phyloP scores from a whole-genome alignment of 768 basidiomycete species.

The Strobilomyces dryophilus region DNA sequence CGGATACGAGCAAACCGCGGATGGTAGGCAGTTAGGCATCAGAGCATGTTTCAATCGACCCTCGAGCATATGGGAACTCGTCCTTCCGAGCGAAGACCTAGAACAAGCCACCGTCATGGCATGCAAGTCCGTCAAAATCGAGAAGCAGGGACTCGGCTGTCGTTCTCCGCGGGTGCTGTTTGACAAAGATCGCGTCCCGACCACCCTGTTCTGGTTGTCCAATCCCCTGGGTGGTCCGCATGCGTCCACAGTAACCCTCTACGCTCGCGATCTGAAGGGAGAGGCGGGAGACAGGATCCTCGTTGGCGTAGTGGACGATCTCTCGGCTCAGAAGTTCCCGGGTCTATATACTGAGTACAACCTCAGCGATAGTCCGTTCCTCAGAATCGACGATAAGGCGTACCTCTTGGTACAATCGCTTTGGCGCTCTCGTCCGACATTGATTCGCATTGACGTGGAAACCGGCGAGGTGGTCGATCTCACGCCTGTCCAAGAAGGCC shows the following conservation, averaged over 20 bases:
- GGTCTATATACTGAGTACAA: conserved; percentile 56
- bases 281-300: conserved; percentile 23
- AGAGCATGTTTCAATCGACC: conserved; percentile 60
- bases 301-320: conserved; percentile 41
- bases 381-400: conserved; percentile 21
- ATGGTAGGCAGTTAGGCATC: conserved; percentile 57
- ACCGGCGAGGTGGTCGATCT: conserved; percentile 39
- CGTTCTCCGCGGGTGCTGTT: conserved; percentile 55
- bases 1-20: conserved; percentile 55
- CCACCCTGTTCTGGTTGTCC: conserved; percentile 49
- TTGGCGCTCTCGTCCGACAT: conserved; percentile 51
- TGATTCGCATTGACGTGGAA: conserved; percentile 42
- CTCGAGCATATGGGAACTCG: conserved; percentile 51
- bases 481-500: conserved; percentile 9
- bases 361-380: conserved; percentile 40
- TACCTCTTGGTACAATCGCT: conserved; percentile 40
- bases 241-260: conserved; percentile 48
- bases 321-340: conserved; percentile 45
- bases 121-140: conserved; percentile 32
- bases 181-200: conserved; percentile 18
- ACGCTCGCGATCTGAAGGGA: conserved; percentile 37
- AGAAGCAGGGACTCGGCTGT: conserved; percentile 41
- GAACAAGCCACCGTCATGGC: conserved; percentile 10
- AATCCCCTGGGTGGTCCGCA: conserved; percentile 57
- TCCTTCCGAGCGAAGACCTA: conserved; percentile 16